Percentiles rank a stretch among this genome's conserved stretches.
Conservation (phyloP, 352 stramenopile species). For the Phytophthora gonapodyides region DNA sequence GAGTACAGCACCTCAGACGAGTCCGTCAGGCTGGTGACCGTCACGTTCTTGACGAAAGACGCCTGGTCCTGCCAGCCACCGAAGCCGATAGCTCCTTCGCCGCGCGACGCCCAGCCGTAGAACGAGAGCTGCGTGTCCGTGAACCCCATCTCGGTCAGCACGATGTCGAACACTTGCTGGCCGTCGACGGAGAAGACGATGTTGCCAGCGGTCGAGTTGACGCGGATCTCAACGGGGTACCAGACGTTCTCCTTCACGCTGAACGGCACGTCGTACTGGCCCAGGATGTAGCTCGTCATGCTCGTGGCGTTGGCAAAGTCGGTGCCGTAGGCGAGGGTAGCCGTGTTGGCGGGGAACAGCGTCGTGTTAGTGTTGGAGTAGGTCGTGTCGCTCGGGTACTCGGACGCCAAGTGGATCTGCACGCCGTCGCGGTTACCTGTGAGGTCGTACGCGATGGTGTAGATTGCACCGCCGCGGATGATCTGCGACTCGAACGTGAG, state of each 20-base stretch:
- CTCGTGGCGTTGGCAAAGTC: conserved; percentile 41
- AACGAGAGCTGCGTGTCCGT: conserved; percentile 19
- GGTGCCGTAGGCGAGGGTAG: conserved; percentile 32
- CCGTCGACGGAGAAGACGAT: conserved; percentile 31
- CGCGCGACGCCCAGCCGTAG: conserved; percentile 27
- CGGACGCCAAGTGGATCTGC: conserved; percentile 40
- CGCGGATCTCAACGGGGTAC: conserved; percentile 67
- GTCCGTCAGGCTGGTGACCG: conserved; percentile 19
- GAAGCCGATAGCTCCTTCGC: conserved; percentile 33
- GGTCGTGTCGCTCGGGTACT: conserved; percentile 36
- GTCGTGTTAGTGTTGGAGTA: conserved; percentile 37
- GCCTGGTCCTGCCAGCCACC: conserved; percentile 35
- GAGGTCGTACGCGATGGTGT: conserved; percentile 37
- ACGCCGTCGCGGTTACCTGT: conserved; percentile 36
- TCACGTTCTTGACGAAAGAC: conserved; percentile 29
- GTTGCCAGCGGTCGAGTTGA: conserved; percentile 55
- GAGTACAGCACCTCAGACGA: conserved; percentile 27
- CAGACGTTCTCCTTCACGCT: conserved; percentile 75
- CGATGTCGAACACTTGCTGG: conserved; percentile 35
- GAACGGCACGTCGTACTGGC: conserved; percentile 52
- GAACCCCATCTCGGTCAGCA: conserved; percentile 34
- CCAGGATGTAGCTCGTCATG: conserved; percentile 36
- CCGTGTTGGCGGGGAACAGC: conserved; percentile 37
- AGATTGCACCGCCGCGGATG: conserved; percentile 24
- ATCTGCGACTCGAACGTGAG: conserved; percentile 41